Evolutionary conservation across 768 basidiomycete species (phyloP).

Genomic region (Kwoniella sp.): DNA sequence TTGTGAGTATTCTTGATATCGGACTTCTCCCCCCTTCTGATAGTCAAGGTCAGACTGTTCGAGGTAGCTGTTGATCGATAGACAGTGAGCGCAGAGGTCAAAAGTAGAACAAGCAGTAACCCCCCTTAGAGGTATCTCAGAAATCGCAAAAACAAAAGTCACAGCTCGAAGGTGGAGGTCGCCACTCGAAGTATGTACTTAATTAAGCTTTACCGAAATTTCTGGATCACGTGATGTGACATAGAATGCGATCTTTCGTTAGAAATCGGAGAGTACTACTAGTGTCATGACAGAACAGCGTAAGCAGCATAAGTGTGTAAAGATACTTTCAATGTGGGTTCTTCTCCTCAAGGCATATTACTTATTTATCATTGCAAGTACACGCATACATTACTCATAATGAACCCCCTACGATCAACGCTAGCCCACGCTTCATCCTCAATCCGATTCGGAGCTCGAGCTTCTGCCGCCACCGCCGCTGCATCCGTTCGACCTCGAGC

Average conservation of each 20-base stretch:
- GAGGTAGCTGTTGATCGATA: too few species aligned
- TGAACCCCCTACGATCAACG: constrained; percentile 12
- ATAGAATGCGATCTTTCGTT: background rate
- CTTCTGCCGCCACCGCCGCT: too few species aligned
- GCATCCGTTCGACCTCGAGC: background rate
- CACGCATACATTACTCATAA: background rate
- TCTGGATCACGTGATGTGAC: background rate
- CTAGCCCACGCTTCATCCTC: constrained; percentile 2
- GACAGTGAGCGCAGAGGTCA: background rate
- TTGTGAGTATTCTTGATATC: background rate
- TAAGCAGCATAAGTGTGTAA: background rate
- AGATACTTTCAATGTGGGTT: background rate
- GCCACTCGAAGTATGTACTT: too few species aligned
- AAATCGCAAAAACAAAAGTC: background rate
- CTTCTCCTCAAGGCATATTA: background rate
- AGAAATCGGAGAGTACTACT: background rate
- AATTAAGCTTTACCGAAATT: background rate
- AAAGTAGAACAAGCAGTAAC: background rate
- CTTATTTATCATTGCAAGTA: background rate
- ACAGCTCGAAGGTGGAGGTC: background rate
- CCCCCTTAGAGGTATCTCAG: background rate
- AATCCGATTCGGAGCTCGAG: background rate
- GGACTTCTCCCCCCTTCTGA: too few species aligned
- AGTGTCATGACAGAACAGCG: too few species aligned
- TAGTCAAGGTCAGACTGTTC: too few species aligned